phyloP scores from a whole-genome alignment of 148 eudicot species.

The Nepenthes mirabilis region DNA sequence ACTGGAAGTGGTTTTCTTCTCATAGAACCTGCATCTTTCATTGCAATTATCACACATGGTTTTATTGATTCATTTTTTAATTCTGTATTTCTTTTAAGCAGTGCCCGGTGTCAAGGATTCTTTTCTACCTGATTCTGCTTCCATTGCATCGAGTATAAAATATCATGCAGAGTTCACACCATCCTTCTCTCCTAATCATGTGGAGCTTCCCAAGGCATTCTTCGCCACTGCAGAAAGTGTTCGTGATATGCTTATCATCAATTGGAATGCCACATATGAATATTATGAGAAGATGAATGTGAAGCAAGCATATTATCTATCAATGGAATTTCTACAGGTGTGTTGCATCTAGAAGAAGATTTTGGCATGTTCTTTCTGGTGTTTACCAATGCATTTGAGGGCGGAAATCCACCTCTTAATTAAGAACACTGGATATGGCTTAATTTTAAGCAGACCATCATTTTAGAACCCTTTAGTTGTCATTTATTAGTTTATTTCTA shows the following conservation, averaged over 20 bases:
- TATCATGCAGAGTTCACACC: slow-evolving; percentile 90
- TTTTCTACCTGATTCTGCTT: slow-evolving; percentile 31
- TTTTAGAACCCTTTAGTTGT: background rate
- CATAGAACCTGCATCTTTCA: background rate
- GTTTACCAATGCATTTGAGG: background rate
- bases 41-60: background rate
- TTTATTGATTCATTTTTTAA: background rate
- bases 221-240: slow-evolving; percentile 92
- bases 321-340: slow-evolving; percentile 98
- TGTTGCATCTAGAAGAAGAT: background rate
- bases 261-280: slow-evolving; percentile 88
- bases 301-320: slow-evolving; percentile 89
- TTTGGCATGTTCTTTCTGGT: background rate
- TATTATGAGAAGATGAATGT: slow-evolving; percentile 62
- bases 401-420: too few species aligned
- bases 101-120: slow-evolving; percentile 10
- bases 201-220: slow-evolving; percentile 77
- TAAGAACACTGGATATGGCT: too few species aligned
- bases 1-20: too few species aligned
- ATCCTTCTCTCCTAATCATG: slow-evolving; percentile 54
- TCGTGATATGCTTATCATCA: slow-evolving; percentile 65
- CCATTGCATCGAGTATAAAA: slow-evolving; percentile 56
- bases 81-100: slow-evolving; percentile 13
- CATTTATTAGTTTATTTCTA: background rate
- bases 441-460: background rate